Base-by-base conservation (phyloP, 495 filamentous ascomycete genomes). In the Penicillium maclennaniae region DNA sequence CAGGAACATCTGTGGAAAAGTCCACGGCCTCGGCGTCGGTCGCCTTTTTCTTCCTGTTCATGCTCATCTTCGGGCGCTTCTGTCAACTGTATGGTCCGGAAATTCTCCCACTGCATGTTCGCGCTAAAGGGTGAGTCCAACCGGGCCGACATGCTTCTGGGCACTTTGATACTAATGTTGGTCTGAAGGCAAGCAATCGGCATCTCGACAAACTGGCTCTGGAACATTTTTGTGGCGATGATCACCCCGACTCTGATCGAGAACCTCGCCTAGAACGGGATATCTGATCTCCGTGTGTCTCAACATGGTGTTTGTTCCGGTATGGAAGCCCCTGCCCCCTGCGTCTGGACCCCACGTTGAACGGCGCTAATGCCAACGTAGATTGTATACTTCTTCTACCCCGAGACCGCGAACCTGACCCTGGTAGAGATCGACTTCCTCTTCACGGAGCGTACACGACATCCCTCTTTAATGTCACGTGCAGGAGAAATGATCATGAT, bases 181-280 rank as follows among this genome's bases (percentile, higher is more conserved):
- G 10, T n/a, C 9, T n/a, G n/a, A 37, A 68, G 65, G 20, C 59
- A 66, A 51, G 65, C 67, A 49, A 58, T 71, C 31, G 65, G 63
- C 28, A 63, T 65, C 44, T 66, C 68, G 6, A 63, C 68, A 8
- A 69, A 69, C 42, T 69, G 68, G 68, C 56, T 68, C 3, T 75
- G 76, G 66, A 82, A 83, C 65, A 83, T 82, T 55, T 77, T 79
- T 55, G 76, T 85, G 28, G 82, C 83, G 28, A 77, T 82, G 72
- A 80, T 82, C 48, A 83, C 79, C 0, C 81, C 79, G 6, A 68
- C 71, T 7, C 71, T 81, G 23, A 80, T 83, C 56, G 53, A 71
- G 21, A 71, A 69, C 34, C 59, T 83, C 1, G 65, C 66, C 2
- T 87, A 81, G 82, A 71, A 76, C n/a, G 45, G 81, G 79, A 54